A percentile compares a stretch with the other conserved stretches of the same genome.
Conservation (phyloP, 164 flowering plant species). For the Annona cherimola region DNA sequence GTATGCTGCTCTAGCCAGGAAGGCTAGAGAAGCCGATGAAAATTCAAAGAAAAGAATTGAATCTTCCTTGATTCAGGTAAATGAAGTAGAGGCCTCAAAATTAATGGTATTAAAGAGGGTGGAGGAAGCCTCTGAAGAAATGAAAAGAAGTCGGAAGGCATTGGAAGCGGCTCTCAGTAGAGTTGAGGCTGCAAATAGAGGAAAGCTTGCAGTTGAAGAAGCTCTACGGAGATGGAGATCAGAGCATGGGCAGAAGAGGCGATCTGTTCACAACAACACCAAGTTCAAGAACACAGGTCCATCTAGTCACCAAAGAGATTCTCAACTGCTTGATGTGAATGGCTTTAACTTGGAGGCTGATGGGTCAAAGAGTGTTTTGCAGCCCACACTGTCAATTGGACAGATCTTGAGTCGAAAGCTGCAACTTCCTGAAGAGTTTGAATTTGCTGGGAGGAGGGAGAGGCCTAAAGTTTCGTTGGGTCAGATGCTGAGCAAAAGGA, state of each 20-base stretch:
- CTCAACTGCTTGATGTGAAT: constrained; percentile 47
- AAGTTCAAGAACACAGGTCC: constrained; percentile 68
- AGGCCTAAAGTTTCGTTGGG: constrained; percentile 60
- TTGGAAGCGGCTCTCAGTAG: constrained; percentile 67
- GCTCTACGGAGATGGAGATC: constrained; percentile 85
- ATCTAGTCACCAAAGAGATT: constrained; percentile 48
- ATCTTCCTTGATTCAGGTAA: constrained; percentile 53
- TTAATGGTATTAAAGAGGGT: constrained; percentile 53
- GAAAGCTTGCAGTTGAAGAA: constrained; percentile 78
- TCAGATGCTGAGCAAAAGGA: constrained; percentile 62
- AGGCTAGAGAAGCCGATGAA: constrained; percentile 66
- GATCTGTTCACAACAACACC: constrained; percentile 45
- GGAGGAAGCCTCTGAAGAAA: constrained; percentile 77
- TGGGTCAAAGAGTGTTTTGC: constrained; percentile 42
- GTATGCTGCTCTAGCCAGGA: constrained; percentile 47
- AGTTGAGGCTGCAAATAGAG: constrained; percentile 75
- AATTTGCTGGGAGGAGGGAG: constrained; percentile 24
- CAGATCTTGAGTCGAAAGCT: constrained; percentile 85
- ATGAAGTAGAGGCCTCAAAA: constrained; percentile 64
- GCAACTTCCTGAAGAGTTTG: constrained; percentile 54
- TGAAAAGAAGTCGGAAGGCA: constrained; percentile 60
- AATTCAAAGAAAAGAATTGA: constrained; percentile 39
- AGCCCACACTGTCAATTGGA: constrained; percentile 78
- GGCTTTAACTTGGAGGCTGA: constrained; percentile 41
- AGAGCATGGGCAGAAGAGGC: constrained; percentile 65